Percentiles rank a stretch among this genome's conserved stretches.
phyloP scores from a whole-genome alignment of 164 flowering plant species.

The Umbellularia californica region DNA sequence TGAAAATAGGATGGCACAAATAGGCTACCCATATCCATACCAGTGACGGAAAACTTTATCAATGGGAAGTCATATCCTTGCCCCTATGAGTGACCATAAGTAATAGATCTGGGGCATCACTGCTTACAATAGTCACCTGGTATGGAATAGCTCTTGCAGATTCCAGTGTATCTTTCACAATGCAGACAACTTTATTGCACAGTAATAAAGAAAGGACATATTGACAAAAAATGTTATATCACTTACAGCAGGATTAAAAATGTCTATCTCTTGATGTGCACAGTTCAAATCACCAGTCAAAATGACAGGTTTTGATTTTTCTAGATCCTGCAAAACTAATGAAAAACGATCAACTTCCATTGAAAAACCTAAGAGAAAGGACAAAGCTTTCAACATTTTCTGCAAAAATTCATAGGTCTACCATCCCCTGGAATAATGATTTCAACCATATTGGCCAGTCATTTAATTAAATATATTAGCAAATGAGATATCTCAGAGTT shows the following conservation, averaged over 20 bases:
- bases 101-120: no score
- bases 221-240: not conserved
- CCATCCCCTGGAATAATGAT: not conserved
- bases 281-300: constrained; percentile 97
- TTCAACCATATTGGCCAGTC: not conserved
- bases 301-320: constrained; percentile 91
- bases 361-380: not conserved
- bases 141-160: no score
- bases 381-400: not conserved
- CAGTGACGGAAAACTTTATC: no score
- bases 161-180: not conserved
- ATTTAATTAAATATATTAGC: not conserved
- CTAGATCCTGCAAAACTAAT: constrained; percentile 69
- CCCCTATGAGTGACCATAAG: no score
- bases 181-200: not conserved
- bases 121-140: no score
- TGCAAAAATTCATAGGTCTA: not conserved
- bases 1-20: no score
- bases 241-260: constrained; percentile 89
- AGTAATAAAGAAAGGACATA: not conserved
- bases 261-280: constrained; percentile 97
- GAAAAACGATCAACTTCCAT: not conserved
- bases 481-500: not conserved
- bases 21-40: no score
- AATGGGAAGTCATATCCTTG: no score